These are phyloP conservation scores for Tilletia setariae DNA, from an alignment of 1,284 basidiomycete species.

Conservation along the genomic window DNA sequence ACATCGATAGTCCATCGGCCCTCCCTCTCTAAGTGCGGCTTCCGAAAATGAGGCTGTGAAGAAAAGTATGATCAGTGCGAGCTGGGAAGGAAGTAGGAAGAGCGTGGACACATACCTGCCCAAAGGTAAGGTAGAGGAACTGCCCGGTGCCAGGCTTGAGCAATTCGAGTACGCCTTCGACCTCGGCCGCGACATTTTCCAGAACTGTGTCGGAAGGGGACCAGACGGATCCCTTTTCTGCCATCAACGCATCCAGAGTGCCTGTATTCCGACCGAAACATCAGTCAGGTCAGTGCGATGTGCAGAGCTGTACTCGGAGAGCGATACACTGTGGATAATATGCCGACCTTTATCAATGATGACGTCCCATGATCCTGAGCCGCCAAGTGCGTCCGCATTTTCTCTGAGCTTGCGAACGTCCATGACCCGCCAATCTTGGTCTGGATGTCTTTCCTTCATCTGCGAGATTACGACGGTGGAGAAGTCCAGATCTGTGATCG, in stretches of 20 bases:
- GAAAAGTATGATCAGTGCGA: neutral
- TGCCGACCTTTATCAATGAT: conserved; percentile 44
- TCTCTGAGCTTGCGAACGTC: conserved; percentile 44
- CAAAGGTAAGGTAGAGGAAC: conserved; percentile 51
- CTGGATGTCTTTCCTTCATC: conserved; percentile 33
- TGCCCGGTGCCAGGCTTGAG: conserved; percentile 33
- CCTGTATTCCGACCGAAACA: conserved; percentile 16
- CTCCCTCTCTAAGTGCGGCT: conserved; percentile 31
- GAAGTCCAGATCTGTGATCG: conserved; percentile 34
- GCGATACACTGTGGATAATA: neutral
- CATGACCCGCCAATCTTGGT: conserved; percentile 38
- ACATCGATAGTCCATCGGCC: conserved; percentile 37
- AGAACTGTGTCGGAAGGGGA: conserved; percentile 35
- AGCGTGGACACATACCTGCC: conserved; percentile 23
- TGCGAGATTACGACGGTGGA: conserved; percentile 35
- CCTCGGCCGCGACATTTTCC: conserved; percentile 29
- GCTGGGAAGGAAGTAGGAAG: no score
- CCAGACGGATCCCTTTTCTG: conserved; percentile 46
- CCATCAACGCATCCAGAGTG: conserved; percentile 52
- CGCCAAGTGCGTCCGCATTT: conserved; percentile 31
- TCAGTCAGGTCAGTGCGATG: neutral
- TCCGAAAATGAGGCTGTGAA: conserved; percentile 38
- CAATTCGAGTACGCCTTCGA: conserved; percentile 40
- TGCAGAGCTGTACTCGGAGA: neutral
- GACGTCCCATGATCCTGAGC: conserved; percentile 34